Evolutionary conservation across 371 early-diverging fungal genomes (phyloP), one percentile per base, ranked within the genome.

Genomic region (Mucor circinelloides): DNA sequence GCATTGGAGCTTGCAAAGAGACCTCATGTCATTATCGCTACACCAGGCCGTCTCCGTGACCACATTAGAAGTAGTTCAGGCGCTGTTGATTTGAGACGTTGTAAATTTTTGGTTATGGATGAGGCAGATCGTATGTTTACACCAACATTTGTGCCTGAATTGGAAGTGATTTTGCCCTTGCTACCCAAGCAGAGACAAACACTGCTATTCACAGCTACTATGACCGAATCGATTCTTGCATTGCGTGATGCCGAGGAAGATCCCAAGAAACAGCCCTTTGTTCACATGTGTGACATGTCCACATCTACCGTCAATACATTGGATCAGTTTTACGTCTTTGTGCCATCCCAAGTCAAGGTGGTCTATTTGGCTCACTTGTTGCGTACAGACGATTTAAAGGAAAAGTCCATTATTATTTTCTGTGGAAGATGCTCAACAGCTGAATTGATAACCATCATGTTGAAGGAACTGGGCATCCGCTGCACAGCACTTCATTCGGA

Each of bases 21-120:
- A 52, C 99, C 99, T 1, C 99, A 99, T 73, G 80, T 99, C 7
- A 86, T 99, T 12, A 92, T 99, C 59, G 99, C 98, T 7, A 99
- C 99, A 10, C 99, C 99, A 0, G 99, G 99, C 0, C 85, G 99
- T 42, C 83, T 99, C 40, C 94, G 92, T 7, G 98, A 99, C 79
- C 98, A 95, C 77, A 92, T 99, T 36, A 83, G 87, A 32, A 90
- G 89, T 70, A 90, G 88, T 69, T 67, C 89, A 0, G 85, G 93
- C 28, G 91, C 90, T 9, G 80, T 91, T 5, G 73, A 89, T 48
- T 68, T 88, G 50, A 79, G 83, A 28, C 81, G 85, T 6, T 80
- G 84, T 56, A 79, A 75, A 67, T 92, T 82, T 67, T 74, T 97
- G 57, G 95, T 99, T 5, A 84, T 99, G 66, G 99, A 99, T 85